A percentile compares a stretch with the other conserved stretches of the same genome.
phyloP scores from a whole-genome alignment of 805 yeast genomes.

The Kluyveromyces nonfermentans region DNA sequence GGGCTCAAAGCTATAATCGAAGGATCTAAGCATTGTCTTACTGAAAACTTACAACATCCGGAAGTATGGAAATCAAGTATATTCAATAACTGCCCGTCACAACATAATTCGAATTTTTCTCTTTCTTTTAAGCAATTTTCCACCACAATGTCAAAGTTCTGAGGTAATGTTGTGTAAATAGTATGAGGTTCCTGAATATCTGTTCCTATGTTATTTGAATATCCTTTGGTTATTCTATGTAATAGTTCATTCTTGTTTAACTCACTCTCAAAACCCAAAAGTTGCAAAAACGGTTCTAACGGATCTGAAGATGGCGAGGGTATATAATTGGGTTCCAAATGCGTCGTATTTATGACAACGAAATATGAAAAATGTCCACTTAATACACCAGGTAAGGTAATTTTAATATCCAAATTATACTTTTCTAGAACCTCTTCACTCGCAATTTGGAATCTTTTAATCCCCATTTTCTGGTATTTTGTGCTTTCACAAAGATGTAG shows the following conservation, averaged over 20 bases:
- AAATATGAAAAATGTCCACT: conserved; percentile 18
- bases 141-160: conserved; percentile 12
- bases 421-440: conserved; percentile 43
- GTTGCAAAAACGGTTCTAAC: conserved; percentile 14
- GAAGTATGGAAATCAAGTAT: conserved; percentile 9
- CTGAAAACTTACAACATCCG: not conserved
- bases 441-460: conserved; percentile 60
- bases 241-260: conserved; percentile 9
- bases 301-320: conserved; percentile 26
- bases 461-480: conserved; percentile 54
- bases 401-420: conserved; percentile 20
- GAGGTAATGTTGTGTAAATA: conserved; percentile 10
- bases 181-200: conserved; percentile 10
- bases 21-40: not conserved
- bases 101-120: conserved; percentile 20
- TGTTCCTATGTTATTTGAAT: conserved; percentile 10
- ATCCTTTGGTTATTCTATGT: conserved; percentile 22
- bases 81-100: conserved; percentile 25
- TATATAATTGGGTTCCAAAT: conserved; percentile 20
- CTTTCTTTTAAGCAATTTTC: not conserved
- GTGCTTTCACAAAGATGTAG: conserved; percentile 73
- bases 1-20: conserved; percentile 7
- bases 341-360: conserved; percentile 22
- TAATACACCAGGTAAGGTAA: conserved; percentile 6
- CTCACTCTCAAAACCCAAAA: conserved; percentile 17